A percentile compares a stretch with the other conserved stretches of the same genome.
phyloP scores from a whole-genome alignment of 2,329 filamentous ascomycete species.

The Xylariaceae sp. region DNA sequence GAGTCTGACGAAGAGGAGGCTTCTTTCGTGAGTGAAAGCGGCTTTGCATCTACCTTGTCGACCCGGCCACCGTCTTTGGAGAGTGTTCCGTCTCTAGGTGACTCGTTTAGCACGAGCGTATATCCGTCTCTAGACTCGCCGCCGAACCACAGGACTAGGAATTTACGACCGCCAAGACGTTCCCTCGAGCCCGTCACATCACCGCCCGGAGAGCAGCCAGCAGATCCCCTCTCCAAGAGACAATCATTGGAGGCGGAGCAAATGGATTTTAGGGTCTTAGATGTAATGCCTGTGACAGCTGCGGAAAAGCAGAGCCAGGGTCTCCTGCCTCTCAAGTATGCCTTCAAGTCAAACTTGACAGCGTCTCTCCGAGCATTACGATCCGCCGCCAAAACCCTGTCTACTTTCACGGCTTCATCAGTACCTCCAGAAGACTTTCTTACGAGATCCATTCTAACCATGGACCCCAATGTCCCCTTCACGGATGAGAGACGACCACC shows the following conservation, averaged over 20 bases:
- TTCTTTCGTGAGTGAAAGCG: slow-evolving; percentile 45
- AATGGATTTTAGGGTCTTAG: slow-evolving; percentile 46
- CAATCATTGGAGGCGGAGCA: slow-evolving; percentile 34
- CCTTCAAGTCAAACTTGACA: slow-evolving; percentile 66
- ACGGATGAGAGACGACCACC: slow-evolving; percentile 64
- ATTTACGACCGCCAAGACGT: slow-evolving; percentile 39
- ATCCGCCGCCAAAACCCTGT: slow-evolving; percentile 61
- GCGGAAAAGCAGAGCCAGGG: slow-evolving; percentile 30
- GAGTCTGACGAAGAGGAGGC: slow-evolving; percentile 46
- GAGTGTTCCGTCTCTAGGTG: slow-evolving; percentile 56
- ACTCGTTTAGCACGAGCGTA: slow-evolving; percentile 48
- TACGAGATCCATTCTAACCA: slow-evolving; percentile 63
- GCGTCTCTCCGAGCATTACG: slow-evolving; percentile 61
- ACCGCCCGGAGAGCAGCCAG: slow-evolving; percentile 43
- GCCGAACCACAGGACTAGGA: slow-evolving; percentile 38
- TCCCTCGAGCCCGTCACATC: slow-evolving; percentile 53
- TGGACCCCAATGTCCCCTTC: slow-evolving; percentile 62
- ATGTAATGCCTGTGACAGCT: slow-evolving; percentile 24
- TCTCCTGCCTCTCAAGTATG: slow-evolving; percentile 44
- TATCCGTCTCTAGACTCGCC: slow-evolving; percentile 48
- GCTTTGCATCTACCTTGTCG: slow-evolving; percentile 47
- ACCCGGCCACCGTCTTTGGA: slow-evolving; percentile 55
- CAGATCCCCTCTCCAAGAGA: slow-evolving; percentile 43
- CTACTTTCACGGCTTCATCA: slow-evolving; percentile 57
- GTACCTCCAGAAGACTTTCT: slow-evolving; percentile 64